Percentiles rank a stretch among this genome's conserved stretches.
Conservation (phyloP, 2,329 filamentous ascomycete genomes). For the Colletotrichum graminicola region DNA sequence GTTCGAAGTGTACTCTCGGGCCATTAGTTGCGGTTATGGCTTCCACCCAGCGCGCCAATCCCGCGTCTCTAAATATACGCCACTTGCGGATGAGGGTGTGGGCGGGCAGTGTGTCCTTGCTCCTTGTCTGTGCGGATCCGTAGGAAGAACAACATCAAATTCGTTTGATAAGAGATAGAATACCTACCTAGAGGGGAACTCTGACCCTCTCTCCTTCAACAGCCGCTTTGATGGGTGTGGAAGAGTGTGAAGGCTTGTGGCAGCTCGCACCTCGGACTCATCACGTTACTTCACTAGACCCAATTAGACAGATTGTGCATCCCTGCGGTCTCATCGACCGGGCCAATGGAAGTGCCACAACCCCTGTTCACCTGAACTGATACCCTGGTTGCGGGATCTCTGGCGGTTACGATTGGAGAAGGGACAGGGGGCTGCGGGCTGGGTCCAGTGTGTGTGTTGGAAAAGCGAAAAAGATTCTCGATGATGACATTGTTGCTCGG, state of each 20-base stretch:
- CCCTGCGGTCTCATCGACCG: slow-evolving; percentile 45
- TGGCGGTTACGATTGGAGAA: slow-evolving; percentile 53
- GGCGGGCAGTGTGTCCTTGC: not conserved
- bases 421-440: slow-evolving; percentile 28
- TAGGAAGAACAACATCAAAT: not conserved
- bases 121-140: slow-evolving; percentile 24
- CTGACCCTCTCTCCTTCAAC: slow-evolving; percentile 1
- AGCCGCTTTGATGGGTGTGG: slow-evolving; percentile 31
- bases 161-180: not conserved
- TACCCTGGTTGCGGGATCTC: slow-evolving; percentile 47
- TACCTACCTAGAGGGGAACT: not conserved
- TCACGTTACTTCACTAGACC: slow-evolving; percentile 52
- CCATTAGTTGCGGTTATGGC: not conserved
- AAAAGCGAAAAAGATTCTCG: not conserved
- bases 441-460: not conserved
- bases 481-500: slow-evolving; percentile 13
- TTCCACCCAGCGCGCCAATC: slow-evolving; percentile 48
- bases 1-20: not conserved
- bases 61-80: slow-evolving; percentile 43
- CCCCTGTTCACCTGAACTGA: slow-evolving; percentile 48
- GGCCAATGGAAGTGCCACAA: slow-evolving; percentile 51
- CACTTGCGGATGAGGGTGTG: not conserved
- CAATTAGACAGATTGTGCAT: slow-evolving; percentile 40
- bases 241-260: slow-evolving; percentile 27
- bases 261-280: slow-evolving; percentile 46